Evolutionary conservation across 345 rosid genomes (phyloP), one percentile per base, ranked within the genome.

Genomic region (Lenwebbia sp.): DNA sequence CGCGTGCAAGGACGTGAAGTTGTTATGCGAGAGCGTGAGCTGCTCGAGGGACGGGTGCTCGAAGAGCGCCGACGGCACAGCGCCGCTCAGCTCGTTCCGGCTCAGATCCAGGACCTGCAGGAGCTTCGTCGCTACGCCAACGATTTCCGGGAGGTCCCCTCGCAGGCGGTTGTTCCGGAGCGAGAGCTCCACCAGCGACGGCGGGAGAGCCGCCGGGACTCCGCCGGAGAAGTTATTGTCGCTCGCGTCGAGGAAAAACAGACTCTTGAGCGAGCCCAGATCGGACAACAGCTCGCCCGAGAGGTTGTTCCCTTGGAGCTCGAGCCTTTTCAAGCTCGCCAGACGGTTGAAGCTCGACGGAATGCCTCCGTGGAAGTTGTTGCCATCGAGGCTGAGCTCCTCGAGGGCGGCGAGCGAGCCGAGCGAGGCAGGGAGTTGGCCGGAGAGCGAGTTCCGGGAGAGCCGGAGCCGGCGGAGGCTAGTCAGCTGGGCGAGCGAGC

Each of bases 21-120:
- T 88, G 87, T 96, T 95, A 90, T 85, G 89, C 44, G 96, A 90
- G 85, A 95, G 98, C 15, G 92, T 93, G 62, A 95, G 94, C 84
- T 96, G 99, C 91, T 84, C 91, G 82, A 50, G 85, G 51, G 96
- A 90, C 10, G 93, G 94, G 87, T 91, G 96, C 84, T 76, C 88
- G 90, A 94, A 94, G 84, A 96, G 88, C 58, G 89, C 40, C 0
- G 92, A 85, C 44, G 98, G 96, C 57, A 94, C 86, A 2, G 92
- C 85, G 86, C 89, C 94, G 13, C 83, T 88, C 87, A 96, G 94
- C n/a, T 87, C 87, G 91, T 95, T 96, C 91, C 92, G 86, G 87
- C 93, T 94, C 78, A 96, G 87, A 83, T 96, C 99, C 1, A 95
- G 47, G 0, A 96, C 99, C 89, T 95, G 94, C 2, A 96, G 88